Evolutionary conservation across 345 rosid genomes (phyloP), one percentile per base, ranked within the genome.

Genomic region (Brassica carinata): DNA sequence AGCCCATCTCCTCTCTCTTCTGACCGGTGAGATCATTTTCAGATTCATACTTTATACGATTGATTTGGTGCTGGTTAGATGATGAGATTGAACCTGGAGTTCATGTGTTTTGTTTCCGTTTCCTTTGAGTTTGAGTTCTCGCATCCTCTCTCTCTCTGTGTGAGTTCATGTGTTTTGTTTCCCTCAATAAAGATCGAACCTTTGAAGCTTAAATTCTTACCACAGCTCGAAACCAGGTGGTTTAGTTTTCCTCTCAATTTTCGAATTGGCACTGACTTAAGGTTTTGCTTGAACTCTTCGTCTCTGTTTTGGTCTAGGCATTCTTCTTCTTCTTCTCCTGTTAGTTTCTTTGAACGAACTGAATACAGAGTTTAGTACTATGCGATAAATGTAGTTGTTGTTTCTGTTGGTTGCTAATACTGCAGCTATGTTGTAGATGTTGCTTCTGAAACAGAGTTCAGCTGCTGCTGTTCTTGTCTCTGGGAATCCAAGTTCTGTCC

Each of bases 361-460:
- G 26, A 23, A 23, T 23, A 23, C 26, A 23, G 26, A 23, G 26
- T 23, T 23, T 23, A 23, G 26, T 23, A 23, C 26, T 66, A 34
- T 67, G 70, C 5, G 26, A 23, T 23, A 30, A 18, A 18, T 14
- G 11, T 8, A 71, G 9, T 15, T n/a, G 26, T 23, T 23, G 19
- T 48, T 74, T 40, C 74, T 40, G 61, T 61, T 5, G 23, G 59
- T 14, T 66, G 58, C 73, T 76, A 17, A 76, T 36, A 40, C 11
- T 38, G 67, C 30, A 2, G 4, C 34, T 31, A 3, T 29, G 7
- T n/a, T 78, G 0, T 78, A 78, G 83, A 80, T 80, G 84, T 69
- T 81, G 84, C 77, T 76, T 76, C 14, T 81, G 77, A 81, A 58
- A 45, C 84, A 65, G 71, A 69, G 73, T 70, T 74, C 85, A 18